These are phyloP conservation scores for Fusarium temperatum DNA, from an alignment of 2,329 filamentous ascomycete species.

Conservation along the genomic window DNA sequence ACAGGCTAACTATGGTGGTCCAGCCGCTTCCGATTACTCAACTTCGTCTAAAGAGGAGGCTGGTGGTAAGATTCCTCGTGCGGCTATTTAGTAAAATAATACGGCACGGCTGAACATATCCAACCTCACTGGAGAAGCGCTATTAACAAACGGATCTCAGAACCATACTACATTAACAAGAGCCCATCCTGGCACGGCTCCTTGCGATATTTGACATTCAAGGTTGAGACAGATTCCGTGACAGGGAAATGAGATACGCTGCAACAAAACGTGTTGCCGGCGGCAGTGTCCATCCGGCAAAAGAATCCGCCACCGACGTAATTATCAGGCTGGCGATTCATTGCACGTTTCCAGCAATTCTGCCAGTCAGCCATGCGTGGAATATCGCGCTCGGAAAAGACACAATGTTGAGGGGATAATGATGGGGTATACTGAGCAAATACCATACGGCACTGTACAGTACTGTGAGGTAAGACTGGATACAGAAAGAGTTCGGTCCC, in stretches of 20 bases:
- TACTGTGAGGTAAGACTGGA: neutral
- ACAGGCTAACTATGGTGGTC: neutral
- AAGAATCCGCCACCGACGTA: constrained; percentile 42
- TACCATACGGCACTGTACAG: constrained; percentile 4
- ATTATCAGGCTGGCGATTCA: constrained; percentile 29
- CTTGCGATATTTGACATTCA: constrained; percentile 3
- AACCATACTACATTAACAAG: neutral
- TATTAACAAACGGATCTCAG: neutral
- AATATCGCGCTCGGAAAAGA: constrained; percentile 31
- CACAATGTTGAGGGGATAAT: constrained; percentile 11
- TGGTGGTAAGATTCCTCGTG: constrained; percentile 18
- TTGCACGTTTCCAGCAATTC: constrained; percentile 26
- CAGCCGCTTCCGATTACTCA: constrained; percentile 12
- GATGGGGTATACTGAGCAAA: neutral
- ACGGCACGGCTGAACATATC: constrained; percentile 14
- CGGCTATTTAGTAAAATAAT: constrained; percentile 19
- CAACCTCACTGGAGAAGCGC: constrained; percentile 19
- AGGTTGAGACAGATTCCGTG: neutral
- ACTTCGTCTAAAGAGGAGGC: neutral
- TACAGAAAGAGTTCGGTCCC: constrained; percentile 20
- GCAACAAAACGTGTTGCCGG: constrained; percentile 34
- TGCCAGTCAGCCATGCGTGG: constrained; percentile 14
- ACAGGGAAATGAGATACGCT: constrained; percentile 15
- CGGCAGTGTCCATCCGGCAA: constrained; percentile 39
- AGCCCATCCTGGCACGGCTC: neutral